A percentile compares a stretch with the other conserved stretches of the same genome.
Conservation (phyloP, 73 alveolate species). For the Paramecium sonneborni region DNA sequence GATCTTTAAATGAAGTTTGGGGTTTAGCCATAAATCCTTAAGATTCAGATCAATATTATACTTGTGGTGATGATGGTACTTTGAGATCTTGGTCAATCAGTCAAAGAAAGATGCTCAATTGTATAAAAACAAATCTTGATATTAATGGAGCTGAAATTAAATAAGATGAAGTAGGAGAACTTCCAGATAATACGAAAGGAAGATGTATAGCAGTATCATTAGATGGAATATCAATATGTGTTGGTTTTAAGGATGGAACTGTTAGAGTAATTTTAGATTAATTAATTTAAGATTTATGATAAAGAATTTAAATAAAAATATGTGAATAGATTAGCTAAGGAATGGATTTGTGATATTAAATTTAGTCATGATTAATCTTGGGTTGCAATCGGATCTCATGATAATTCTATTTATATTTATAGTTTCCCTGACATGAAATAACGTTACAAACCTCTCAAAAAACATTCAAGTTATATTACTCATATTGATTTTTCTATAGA, state of each 20-base stretch:
- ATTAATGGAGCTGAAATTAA: constrained; percentile 61
- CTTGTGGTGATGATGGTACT: constrained; percentile 86
- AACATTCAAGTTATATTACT: constrained; percentile 87
- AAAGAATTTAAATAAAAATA: constrained; percentile 60
- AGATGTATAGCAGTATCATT: constrained; percentile 89
- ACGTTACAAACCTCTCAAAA: constrained; percentile 65
- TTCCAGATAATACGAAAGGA: constrained; percentile 74
- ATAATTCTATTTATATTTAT: constrained; percentile 86
- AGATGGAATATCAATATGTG: constrained; percentile 89
- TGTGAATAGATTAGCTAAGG: constrained; percentile 62
- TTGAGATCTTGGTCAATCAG: constrained; percentile 79
- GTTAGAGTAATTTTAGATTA: constrained; percentile 66
- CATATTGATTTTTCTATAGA: constrained; percentile 94
- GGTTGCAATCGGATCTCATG: constrained; percentile 95
- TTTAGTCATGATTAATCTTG: constrained; percentile 91
- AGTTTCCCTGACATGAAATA: constrained; percentile 59
- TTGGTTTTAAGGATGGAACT: constrained; percentile 96
- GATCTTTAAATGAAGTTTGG: constrained; percentile 85
- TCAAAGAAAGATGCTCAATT: constrained; percentile 39
- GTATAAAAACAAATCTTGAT: constrained; percentile 58
- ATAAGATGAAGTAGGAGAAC: constrained; percentile 65
- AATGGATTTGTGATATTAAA: constrained; percentile 89
- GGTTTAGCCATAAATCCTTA: constrained; percentile 77
- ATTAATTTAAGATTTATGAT: constrained; percentile 65
- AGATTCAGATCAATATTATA: constrained; percentile 66